phyloP scores from a whole-genome alignment of 2,329 filamentous ascomycete species.

The Helotiales sp. region DNA sequence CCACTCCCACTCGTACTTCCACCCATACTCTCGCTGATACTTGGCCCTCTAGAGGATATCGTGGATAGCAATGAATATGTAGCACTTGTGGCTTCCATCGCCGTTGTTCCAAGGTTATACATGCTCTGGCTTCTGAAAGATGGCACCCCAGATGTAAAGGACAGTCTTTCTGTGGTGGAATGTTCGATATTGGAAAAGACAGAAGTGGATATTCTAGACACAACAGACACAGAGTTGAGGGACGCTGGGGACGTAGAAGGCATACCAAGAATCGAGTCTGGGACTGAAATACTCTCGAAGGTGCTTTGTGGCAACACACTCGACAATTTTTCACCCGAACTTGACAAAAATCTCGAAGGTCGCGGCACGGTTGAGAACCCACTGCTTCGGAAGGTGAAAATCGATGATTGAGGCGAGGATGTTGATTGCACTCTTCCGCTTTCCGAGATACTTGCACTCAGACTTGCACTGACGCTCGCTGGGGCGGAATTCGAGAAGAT shows the following conservation, averaged over 20 bases:
- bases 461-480: not conserved
- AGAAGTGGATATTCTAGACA: conserved; percentile 1
- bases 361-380: not conserved
- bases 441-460: not conserved
- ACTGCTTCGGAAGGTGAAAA: not conserved
- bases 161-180: not conserved
- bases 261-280: not conserved
- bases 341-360: not conserved
- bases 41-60: too few species aligned
- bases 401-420: not conserved
- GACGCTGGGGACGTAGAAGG: not conserved
- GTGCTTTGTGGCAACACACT: not conserved
- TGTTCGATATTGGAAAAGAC: not conserved
- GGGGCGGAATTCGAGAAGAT: not conserved
- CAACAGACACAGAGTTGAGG: not conserved
- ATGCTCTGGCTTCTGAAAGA: not conserved
- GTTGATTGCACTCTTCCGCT: not conserved
- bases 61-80: too few species aligned
- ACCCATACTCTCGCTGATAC: not conserved
- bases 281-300: not conserved
- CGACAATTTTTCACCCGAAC: not conserved
- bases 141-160: not conserved
- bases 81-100: too few species aligned
- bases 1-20: not conserved
- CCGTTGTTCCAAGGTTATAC: not conserved